These are phyloP conservation scores for Polyporus arcularius DNA, from an alignment of 768 basidiomycete genomes.

Conservation along the genomic window DNA sequence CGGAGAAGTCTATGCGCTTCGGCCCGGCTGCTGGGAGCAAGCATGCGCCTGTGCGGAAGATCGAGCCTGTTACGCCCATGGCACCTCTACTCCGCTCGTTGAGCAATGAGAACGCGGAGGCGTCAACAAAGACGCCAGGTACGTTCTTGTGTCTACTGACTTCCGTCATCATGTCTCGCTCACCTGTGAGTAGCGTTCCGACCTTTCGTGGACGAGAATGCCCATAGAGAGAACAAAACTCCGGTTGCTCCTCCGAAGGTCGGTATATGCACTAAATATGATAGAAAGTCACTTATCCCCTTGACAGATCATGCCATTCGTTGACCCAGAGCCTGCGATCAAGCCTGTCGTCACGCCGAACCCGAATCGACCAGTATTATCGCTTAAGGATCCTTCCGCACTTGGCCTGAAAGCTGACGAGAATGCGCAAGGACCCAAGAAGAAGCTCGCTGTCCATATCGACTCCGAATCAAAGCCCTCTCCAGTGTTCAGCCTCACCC, in stretches of 20 bases:
- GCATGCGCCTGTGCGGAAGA: conserved; percentile 67
- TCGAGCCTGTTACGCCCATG: conserved; percentile 54
- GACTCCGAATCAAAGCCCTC: conserved; percentile 26
- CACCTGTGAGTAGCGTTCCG: conserved; percentile 48
- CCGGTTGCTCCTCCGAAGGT: conserved; percentile 42
- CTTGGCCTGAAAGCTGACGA: conserved; percentile 26
- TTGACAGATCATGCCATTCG: conserved; percentile 65
- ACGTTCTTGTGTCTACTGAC: conserved; percentile 21
- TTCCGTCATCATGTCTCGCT: not conserved
- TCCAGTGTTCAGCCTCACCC: conserved; percentile 71
- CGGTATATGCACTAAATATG: conserved; percentile 1
- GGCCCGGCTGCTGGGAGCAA: conserved; percentile 59
- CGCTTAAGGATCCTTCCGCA: conserved; percentile 43
- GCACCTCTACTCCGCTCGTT: conserved; percentile 17
- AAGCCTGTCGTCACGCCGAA: conserved; percentile 41
- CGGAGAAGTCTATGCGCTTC: conserved; percentile 68
- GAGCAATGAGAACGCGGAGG: conserved; percentile 30
- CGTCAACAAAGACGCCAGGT: conserved; percentile 37
- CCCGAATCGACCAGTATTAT: conserved; percentile 43
- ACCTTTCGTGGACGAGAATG: conserved; percentile 70
- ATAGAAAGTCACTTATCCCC: too few relatives aligned
- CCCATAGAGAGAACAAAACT: conserved; percentile 44
- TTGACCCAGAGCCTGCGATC: conserved; percentile 50
- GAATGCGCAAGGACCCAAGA: conserved; percentile 10
- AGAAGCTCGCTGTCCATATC: conserved; percentile 12